Evolutionary conservation across 2,329 filamentous ascomycete species (phyloP), one percentile per base, ranked within the genome.

Genomic region (Nemania sp.): DNA sequence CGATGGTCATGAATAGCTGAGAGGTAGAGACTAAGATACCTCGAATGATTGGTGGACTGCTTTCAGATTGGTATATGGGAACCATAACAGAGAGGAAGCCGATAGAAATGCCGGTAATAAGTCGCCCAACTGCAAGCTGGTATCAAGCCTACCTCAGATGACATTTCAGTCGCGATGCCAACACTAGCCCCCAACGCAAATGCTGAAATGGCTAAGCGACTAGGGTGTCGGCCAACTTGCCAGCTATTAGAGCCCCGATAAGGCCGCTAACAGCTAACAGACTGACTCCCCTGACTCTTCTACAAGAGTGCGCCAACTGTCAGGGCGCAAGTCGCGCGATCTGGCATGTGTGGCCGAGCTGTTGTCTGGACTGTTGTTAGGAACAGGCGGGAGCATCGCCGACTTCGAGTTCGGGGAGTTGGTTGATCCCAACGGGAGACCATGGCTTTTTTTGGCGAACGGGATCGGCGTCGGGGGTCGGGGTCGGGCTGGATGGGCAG

Each of bases 51-150:
- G 83, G 78, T 0, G 86, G 86, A 2, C 82, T 81, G 52, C 79
- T 84, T 69, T 89, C 86, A 14, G 79, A 81, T 66, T 88, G 84
- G 62, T 89, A 89, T 81, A 89, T 84, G 42, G 83, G 83, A 1
- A 86, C 83, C 22, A 83, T 73, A 36, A 86, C 84, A 5, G 81
- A 86, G 0, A 88, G 74, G 17, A 80, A 77, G 23, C 86, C 86
- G 41, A 89, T 82, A 17, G 84, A 84, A 2, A 87, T 67, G 61
- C 86, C 86, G 20, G 83, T 86, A n/a, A 87, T 77, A 60, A 85
- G 78, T 39, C 86, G 77, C 41, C 86, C 86, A 15, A 86, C 68
- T 23, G 84, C 84, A 53, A 88, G 79, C 62, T 88, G 86, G 53
- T 80, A 81, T 86, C 86, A 89, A 37, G 70, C 70, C 2, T 60